These are phyloP conservation scores for Trichophyton schoenleinii DNA, from an alignment of 2,329 filamentous ascomycete species.

Conservation along the genomic window DNA sequence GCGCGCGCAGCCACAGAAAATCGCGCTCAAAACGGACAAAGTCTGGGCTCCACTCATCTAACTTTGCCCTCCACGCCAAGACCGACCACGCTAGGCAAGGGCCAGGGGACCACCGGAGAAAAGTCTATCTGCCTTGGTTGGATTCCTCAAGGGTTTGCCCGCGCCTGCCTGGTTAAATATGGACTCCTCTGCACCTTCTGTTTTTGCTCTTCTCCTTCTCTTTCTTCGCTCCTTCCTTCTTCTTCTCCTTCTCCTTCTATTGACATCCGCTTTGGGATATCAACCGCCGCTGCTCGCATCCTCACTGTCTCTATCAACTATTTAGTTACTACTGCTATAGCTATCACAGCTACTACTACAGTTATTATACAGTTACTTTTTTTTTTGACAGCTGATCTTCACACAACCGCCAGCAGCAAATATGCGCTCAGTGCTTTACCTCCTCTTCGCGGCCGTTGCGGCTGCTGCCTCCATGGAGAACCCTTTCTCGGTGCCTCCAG, in stretches of 20 bases:
- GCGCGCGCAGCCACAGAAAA: too few species aligned
- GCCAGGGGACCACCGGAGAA: not conserved
- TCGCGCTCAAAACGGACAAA: too few species aligned
- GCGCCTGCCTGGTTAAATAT: conserved; percentile 10
- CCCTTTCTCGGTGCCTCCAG: conserved; percentile 36
- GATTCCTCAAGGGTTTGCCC: not conserved
- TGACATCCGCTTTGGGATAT: too few species aligned
- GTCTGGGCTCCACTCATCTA: too few species aligned
- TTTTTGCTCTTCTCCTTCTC: conserved; percentile 7
- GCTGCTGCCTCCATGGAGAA: conserved; percentile 32
- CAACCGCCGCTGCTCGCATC: too few species aligned
- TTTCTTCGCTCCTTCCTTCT: conserved; percentile 2
- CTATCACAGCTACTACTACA: not conserved
- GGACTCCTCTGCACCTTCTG: conserved; percentile 7
- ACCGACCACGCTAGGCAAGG: not conserved
- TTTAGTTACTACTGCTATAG: not conserved
- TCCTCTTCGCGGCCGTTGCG: conserved; percentile 34
- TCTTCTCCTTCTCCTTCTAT: not conserved
- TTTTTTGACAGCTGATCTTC: too few species aligned
- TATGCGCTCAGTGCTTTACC: conserved; percentile 17
- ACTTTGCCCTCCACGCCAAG: not conserved
- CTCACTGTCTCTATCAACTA: too few species aligned
- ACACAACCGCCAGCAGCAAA: too few species aligned
- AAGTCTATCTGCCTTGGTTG: not conserved
- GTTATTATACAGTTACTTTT: too few species aligned